A percentile compares a stretch with the other conserved stretches of the same genome.
phyloP scores from a whole-genome alignment of 257 asterid species.

The Coffea eugenioides region DNA sequence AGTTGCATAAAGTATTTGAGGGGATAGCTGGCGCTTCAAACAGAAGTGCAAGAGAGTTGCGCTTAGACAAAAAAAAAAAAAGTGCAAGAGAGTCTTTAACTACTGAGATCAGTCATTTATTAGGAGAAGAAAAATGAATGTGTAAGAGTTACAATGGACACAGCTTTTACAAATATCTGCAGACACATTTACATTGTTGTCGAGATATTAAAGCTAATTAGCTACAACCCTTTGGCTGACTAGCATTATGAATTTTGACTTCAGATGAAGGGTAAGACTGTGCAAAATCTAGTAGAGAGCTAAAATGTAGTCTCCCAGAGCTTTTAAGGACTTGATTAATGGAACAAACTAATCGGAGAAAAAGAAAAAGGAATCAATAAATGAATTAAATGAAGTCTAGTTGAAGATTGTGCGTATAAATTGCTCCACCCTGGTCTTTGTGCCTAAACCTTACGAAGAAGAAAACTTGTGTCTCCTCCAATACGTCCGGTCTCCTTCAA shows the following conservation, averaged over 20 bases:
- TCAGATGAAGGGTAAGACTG: not conserved
- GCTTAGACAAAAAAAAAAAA: too few species aligned
- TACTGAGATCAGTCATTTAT: not conserved
- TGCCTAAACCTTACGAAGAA: not conserved
- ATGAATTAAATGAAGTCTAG: constrained; percentile 3
- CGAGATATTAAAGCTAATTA: not conserved
- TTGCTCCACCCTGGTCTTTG: not conserved
- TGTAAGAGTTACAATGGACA: too few species aligned
- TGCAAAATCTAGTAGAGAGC: not conserved
- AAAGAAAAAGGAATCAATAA: not conserved
- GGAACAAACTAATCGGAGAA: not conserved
- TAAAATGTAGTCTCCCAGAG: not conserved
- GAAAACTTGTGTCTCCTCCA: not conserved
- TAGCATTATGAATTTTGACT: not conserved
- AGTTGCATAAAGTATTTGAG: too few species aligned
- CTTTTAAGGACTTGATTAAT: not conserved
- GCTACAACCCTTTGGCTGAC: too few species aligned
- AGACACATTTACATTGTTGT: not conserved
- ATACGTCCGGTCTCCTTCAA: constrained; percentile 41
- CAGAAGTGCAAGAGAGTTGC: too few species aligned
- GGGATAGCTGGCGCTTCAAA: too few species aligned
- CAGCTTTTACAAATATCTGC: not conserved
- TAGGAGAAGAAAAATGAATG: not conserved
- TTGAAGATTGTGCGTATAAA: too few species aligned
- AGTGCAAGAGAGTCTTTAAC: not conserved